Conservation (phyloP, 305 asterid genomes). For the Fraxinus baroniana region DNA sequence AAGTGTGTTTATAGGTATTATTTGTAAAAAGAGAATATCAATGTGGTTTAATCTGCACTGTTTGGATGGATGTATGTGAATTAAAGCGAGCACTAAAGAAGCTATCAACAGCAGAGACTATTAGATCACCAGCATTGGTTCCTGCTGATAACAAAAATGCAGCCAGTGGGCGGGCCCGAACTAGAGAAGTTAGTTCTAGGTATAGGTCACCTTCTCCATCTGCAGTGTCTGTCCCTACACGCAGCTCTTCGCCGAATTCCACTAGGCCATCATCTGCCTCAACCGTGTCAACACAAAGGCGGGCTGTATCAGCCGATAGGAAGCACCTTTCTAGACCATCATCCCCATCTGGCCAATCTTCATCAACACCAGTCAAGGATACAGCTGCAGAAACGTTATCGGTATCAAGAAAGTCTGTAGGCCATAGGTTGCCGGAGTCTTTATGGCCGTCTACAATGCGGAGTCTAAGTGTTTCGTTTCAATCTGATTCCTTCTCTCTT, state of each 20-base stretch:
- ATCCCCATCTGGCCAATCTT: slow-evolving; percentile 45
- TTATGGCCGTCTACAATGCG: slow-evolving; percentile 87
- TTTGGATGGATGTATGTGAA: slow-evolving; percentile 74
- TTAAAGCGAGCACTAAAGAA: slow-evolving; percentile 50
- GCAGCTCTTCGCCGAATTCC: slow-evolving; percentile 56
- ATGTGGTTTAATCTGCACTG: slow-evolving; percentile 54
- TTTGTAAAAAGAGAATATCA: slow-evolving; percentile 42
- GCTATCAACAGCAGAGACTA: slow-evolving; percentile 42
- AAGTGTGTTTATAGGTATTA: slow-evolving; percentile 29
- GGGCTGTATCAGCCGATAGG: slow-evolving; percentile 74
- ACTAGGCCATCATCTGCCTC: slow-evolving; percentile 40
- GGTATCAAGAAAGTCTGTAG: slow-evolving; percentile 51
- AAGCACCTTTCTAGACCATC: slow-evolving; percentile 54
- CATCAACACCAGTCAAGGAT: slow-evolving; percentile 74
- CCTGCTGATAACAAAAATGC: slow-evolving; percentile 67
- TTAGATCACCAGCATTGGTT: slow-evolving; percentile 38
- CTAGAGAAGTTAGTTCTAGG: slow-evolving; percentile 77
- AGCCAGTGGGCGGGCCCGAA: slow-evolving; percentile 37
- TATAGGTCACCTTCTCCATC: slow-evolving; percentile 68
- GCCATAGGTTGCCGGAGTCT: slow-evolving; percentile 62
- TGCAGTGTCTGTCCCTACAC: slow-evolving; percentile 47
- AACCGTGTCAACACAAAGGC: slow-evolving; percentile 41
- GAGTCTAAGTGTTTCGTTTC: slow-evolving; percentile 73
- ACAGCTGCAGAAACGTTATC: slow-evolving; percentile 44
- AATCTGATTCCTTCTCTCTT: slow-evolving; percentile 45